Evolutionary conservation across 495 filamentous ascomycete species (phyloP).

Genomic region (Penicillium pancosmium): DNA sequence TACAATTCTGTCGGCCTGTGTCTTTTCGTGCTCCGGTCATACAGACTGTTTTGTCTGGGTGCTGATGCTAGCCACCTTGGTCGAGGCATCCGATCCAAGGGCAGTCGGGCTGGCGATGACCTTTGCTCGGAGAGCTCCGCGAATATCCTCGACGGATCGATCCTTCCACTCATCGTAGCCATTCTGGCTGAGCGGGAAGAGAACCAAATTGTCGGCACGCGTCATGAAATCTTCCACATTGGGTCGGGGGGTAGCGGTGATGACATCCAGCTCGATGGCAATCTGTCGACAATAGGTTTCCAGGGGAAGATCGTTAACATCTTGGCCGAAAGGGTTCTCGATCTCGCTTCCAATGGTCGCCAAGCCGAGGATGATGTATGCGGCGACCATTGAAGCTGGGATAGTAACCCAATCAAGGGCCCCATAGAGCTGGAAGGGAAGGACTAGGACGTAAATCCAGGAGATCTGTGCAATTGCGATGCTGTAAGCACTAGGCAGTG

Average conservation of each 20-base stretch:
- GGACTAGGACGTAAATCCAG: slow-evolving; percentile 80
- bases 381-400: slow-evolving; percentile 77
- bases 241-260: slow-evolving; percentile 62
- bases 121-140: slow-evolving; percentile 53
- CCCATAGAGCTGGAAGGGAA: slow-evolving; percentile 79
- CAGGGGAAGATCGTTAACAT: slow-evolving; percentile 85
- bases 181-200: slow-evolving; percentile 66
- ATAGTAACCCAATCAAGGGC: slow-evolving; percentile 76
- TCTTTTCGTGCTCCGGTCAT: slow-evolving; percentile 10
- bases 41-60: slow-evolving; percentile 31
- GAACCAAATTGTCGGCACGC: slow-evolving; percentile 60
- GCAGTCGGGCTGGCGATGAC: slow-evolving; percentile 32
- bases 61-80: slow-evolving; percentile 19
- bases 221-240: slow-evolving; percentile 59
- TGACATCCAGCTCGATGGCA: slow-evolving; percentile 70
- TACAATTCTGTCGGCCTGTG: neutral
- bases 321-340: slow-evolving; percentile 85
- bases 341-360: slow-evolving; percentile 84
- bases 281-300: slow-evolving; percentile 77
- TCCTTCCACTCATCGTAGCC: slow-evolving; percentile 63
- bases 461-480: slow-evolving; percentile 88
- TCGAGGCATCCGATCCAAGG: slow-evolving; percentile 30
- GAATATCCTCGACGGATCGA: slow-evolving; percentile 62
- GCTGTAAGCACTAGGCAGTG: slow-evolving; percentile 79
- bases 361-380: slow-evolving; percentile 90